phyloP scores from a whole-genome alignment of 1,139 yeast genomes.

The Pichia sp. region DNA sequence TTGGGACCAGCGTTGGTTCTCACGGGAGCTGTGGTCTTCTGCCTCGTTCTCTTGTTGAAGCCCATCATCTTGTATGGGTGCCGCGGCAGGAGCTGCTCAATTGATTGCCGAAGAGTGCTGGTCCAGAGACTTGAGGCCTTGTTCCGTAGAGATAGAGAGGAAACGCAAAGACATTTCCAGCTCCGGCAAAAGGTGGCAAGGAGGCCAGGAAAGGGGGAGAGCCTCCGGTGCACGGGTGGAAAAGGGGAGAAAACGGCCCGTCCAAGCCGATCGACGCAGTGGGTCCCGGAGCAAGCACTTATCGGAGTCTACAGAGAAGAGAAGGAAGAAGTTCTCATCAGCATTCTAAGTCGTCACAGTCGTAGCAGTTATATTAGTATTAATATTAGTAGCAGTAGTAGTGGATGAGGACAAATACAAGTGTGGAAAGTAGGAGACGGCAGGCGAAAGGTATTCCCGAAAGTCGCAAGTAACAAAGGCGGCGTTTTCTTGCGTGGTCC shows the following conservation, averaged over 20 bases:
- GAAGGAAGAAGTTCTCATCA: too few species aligned
- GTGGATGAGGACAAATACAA: too few species aligned
- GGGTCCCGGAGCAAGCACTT: background rate
- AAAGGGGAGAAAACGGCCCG: too few species aligned
- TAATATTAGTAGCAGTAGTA: too few species aligned
- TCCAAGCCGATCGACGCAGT: background rate
- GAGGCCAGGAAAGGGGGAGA: background rate
- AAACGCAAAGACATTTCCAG: background rate
- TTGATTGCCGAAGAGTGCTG: background rate
- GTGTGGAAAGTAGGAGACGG: background rate
- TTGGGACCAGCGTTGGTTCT: slow-evolving; percentile 44
- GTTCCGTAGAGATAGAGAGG: background rate
- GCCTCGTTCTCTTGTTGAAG: slow-evolving; percentile 47
- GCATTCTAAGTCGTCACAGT: too few species aligned
- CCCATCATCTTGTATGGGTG: slow-evolving; percentile 19
- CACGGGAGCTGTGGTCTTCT: slow-evolving; percentile 55
- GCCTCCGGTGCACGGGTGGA: slow-evolving; percentile 1
- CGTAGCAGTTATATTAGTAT: too few species aligned
- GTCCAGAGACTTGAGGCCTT: background rate
- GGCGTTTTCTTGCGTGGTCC: too few species aligned
- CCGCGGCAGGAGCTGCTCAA: background rate
- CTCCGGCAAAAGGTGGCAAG: slow-evolving; percentile 5
- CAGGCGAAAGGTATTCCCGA: too few species aligned
- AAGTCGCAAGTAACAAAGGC: too few species aligned
- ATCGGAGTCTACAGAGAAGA: too few species aligned